phyloP scores from a whole-genome alignment of 1,139 yeast species.

The Blastobotrys ciferrii region DNA sequence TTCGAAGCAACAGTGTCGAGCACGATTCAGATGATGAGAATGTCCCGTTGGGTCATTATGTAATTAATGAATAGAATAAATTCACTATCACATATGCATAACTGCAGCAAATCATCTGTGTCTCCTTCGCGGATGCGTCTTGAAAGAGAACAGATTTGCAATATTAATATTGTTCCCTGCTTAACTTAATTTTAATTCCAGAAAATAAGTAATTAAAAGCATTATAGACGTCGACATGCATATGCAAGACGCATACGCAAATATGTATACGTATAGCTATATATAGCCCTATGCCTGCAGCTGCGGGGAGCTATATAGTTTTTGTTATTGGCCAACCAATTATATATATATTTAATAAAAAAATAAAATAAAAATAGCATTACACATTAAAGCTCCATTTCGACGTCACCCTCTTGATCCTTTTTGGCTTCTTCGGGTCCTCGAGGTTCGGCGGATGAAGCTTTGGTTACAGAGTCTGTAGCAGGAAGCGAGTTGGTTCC shows the following conservation, averaged over 20 bases:
- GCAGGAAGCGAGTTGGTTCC: not conserved
- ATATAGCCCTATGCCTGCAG: no score
- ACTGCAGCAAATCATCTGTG: not conserved
- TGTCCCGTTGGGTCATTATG: slow-evolving; percentile 20
- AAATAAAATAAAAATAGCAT: slow-evolving; percentile 10
- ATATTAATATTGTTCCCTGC: no score
- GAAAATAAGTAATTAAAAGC: slow-evolving; percentile 5
- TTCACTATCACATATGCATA: slow-evolving; percentile 7
- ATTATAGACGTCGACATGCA: not conserved
- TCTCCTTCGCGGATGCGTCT: no score
- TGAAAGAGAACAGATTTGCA: no score
- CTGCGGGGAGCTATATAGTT: not conserved
- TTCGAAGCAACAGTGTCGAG: not conserved
- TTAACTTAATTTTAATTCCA: no score
- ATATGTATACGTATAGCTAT: no score
- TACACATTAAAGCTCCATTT: slow-evolving; percentile 29
- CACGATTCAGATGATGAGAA: slow-evolving; percentile 16
- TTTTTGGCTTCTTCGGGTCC: slow-evolving; percentile 23
- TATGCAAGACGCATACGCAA: no score
- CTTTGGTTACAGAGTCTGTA: slow-evolving; percentile 35
- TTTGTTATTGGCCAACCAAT: not conserved
- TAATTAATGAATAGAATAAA: slow-evolving; percentile 1
- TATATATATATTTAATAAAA: slow-evolving; percentile 4
- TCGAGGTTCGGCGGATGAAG: slow-evolving; percentile 26
- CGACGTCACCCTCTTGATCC: slow-evolving; percentile 36